phyloP scores from a whole-genome alignment of 2,329 filamentous ascomycete genomes.

The Fusarium multiceps region DNA sequence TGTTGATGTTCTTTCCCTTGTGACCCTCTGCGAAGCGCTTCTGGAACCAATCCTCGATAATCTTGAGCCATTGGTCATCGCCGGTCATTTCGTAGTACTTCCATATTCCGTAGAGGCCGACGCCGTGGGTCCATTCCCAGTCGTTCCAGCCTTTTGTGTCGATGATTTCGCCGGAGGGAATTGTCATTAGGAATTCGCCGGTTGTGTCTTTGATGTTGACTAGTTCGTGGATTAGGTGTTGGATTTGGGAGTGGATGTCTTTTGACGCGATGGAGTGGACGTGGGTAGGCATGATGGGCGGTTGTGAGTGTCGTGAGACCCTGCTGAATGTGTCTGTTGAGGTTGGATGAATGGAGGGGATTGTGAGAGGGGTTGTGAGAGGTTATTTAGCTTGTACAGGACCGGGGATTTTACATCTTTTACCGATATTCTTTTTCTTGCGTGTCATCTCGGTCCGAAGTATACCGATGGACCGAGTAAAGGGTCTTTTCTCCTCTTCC shows the following conservation, averaged over 20 bases:
- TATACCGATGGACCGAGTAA: conserved; percentile 15
- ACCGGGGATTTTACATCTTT: background rate
- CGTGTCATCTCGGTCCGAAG: conserved; percentile 34
- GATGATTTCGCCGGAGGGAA: conserved; percentile 79
- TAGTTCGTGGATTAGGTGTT: conserved; percentile 76
- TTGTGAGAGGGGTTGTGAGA: background rate
- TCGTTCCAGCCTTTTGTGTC: conserved; percentile 87
- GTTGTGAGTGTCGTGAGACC: background rate
- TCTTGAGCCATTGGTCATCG: conserved; percentile 67
- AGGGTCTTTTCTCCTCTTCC: background rate
- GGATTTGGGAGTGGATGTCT: conserved; percentile 67
- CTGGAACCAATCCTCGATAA: conserved; percentile 80
- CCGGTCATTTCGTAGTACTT: conserved; percentile 82
- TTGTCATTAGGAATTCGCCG: conserved; percentile 76
- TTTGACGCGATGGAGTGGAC: conserved; percentile 59
- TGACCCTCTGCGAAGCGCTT: conserved; percentile 74
- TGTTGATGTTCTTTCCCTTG: conserved; percentile 89
- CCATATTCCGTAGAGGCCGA: conserved; percentile 84
- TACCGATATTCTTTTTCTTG: conserved; percentile 1
- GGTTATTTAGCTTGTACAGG: conserved; percentile 15
- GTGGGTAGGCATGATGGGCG: conserved; percentile 47
- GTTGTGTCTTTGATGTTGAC: conserved; percentile 82
- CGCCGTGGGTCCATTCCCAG: conserved; percentile 86
- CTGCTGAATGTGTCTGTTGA: background rate
- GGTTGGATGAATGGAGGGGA: background rate